Conservation (phyloP, 805 yeast genomes). For the Ogataea paradorogensis region DNA sequence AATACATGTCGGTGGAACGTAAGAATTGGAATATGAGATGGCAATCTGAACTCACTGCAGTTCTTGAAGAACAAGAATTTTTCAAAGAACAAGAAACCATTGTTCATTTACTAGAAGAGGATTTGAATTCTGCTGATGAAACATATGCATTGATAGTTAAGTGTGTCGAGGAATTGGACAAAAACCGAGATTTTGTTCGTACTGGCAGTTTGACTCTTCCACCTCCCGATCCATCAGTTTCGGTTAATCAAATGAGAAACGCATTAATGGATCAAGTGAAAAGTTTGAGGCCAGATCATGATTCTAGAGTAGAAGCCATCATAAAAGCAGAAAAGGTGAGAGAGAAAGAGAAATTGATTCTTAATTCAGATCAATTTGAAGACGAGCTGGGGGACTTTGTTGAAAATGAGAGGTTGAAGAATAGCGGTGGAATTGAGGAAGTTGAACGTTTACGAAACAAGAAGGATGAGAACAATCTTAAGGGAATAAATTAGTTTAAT, state of each 20-base stretch:
- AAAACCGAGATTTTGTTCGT: slow-evolving; percentile 41
- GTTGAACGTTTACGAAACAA: slow-evolving; percentile 64
- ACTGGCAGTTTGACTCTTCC: slow-evolving; percentile 38
- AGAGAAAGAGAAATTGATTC: slow-evolving; percentile 61
- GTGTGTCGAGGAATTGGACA: slow-evolving; percentile 75
- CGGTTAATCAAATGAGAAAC: slow-evolving; percentile 59
- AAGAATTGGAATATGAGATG: slow-evolving; percentile 87
- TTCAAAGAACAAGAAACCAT: slow-evolving; percentile 87
- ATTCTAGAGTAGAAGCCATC: slow-evolving; percentile 81
- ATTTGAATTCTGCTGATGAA: slow-evolving; percentile 73
- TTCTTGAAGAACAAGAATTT: slow-evolving; percentile 92
- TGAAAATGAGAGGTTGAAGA: slow-evolving; percentile 68
- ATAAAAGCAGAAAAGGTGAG: slow-evolving; percentile 81
- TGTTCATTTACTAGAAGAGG: slow-evolving; percentile 74
- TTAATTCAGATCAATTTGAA: slow-evolving; percentile 63
- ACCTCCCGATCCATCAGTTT: slow-evolving; percentile 54
- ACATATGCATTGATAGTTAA: slow-evolving; percentile 79
- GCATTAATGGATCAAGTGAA: slow-evolving; percentile 79
- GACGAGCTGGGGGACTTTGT: slow-evolving; percentile 87
- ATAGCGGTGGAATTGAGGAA: slow-evolving; percentile 87
- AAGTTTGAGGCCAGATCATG: slow-evolving; percentile 80
- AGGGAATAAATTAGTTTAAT: slow-evolving; percentile 29
- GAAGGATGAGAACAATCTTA: slow-evolving; percentile 71
- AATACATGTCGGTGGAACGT: slow-evolving; percentile 65
- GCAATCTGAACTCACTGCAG: slow-evolving; percentile 86